Evolutionary conservation across 2,329 filamentous ascomycete species (phyloP), one percentile per base, ranked within the genome.

Genomic region (Arthrocladium fulminans): DNA sequence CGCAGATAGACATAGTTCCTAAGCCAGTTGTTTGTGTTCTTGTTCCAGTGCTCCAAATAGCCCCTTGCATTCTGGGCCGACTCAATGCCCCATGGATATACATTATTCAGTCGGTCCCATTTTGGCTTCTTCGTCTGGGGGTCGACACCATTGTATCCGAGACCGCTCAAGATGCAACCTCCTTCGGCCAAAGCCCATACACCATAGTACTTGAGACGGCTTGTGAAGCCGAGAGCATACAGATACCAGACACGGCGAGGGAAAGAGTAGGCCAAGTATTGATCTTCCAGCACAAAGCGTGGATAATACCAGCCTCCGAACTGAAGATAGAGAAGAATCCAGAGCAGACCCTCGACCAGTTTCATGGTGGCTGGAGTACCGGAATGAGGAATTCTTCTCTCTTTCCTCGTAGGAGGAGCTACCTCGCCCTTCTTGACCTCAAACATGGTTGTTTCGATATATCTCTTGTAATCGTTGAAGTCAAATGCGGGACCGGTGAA

Each of bases 11-110:
- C 76, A 63, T 96, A 98, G 66, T 97, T 95, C 40, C 89, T 80
- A 52, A 98, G 72, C 92, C 92, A 98, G 60, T 87, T 81, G 65
- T 96, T 98, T 10, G 92, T 98, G 67, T 97, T 97, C 72, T 96
- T 95, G 66, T 98, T 98, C 92, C 92, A 98, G 60, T 81, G 85
- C 42, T 83, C 90, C 2, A 98, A 76, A 60, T 92, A 97, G 1
- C 80, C 88, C 47, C 90, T 82, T n/a, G 86, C 86, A 64, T 97
- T 98, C 67, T 96, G 89, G 1, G 90, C 92, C 0, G 80, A 75
- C 69, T 98, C 92, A 23, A 98, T 86, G 2, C 79, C 80, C 75
- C 81, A 83, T 0, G 92, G 85, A 56, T 86, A 81, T 57, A 98
- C 87, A 62, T 98, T 98, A 58, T 87, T 84, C 15, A 97, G 72